Percentiles rank a stretch among this genome's conserved stretches.
Conservation (phyloP, 164 flowering plant species). For the Tetracentron sinense region DNA sequence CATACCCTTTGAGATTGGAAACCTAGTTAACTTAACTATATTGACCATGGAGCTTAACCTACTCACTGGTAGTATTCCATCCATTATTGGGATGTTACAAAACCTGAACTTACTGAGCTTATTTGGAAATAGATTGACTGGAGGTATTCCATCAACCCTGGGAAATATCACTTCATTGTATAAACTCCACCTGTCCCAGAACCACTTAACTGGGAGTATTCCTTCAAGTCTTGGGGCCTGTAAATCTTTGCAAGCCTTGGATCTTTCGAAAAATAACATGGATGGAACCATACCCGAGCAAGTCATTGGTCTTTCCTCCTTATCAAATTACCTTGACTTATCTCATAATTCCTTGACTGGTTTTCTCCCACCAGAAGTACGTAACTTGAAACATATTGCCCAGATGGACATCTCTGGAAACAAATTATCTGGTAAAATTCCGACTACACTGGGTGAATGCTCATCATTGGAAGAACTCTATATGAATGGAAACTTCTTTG, state of each 20-base stretch:
- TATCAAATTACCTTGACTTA: slow-evolving; percentile 16
- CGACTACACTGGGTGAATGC: slow-evolving; percentile 21
- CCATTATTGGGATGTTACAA: slow-evolving; percentile 12
- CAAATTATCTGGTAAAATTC: slow-evolving; percentile 29
- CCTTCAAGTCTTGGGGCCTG: slow-evolving; percentile 33
- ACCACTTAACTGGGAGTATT: slow-evolving; percentile 24
- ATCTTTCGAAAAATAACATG: slow-evolving; percentile 24
- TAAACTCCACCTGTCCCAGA: not conserved
- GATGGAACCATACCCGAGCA: slow-evolving; percentile 27
- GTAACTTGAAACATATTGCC: slow-evolving; percentile 19
- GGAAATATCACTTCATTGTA: slow-evolving; percentile 10
- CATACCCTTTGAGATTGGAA: slow-evolving; percentile 30
- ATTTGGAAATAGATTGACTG: slow-evolving; percentile 7
- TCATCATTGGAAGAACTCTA: slow-evolving; percentile 16
- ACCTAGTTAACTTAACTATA: slow-evolving; percentile 20
- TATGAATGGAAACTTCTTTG: slow-evolving; percentile 21
- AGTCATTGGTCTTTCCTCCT: slow-evolving; percentile 19
- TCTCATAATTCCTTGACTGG: slow-evolving; percentile 26
- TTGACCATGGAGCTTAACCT: slow-evolving; percentile 23
- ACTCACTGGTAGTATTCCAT: slow-evolving; percentile 17
- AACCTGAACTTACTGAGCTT: not conserved
- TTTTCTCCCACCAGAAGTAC: slow-evolving; percentile 27
- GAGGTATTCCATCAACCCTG: slow-evolving; percentile 15
- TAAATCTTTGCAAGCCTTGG: slow-evolving; percentile 6
- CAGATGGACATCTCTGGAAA: slow-evolving; percentile 22